phyloP scores from a whole-genome alignment of 2,329 filamentous ascomycete species.

The Cordyceps cicadae region DNA sequence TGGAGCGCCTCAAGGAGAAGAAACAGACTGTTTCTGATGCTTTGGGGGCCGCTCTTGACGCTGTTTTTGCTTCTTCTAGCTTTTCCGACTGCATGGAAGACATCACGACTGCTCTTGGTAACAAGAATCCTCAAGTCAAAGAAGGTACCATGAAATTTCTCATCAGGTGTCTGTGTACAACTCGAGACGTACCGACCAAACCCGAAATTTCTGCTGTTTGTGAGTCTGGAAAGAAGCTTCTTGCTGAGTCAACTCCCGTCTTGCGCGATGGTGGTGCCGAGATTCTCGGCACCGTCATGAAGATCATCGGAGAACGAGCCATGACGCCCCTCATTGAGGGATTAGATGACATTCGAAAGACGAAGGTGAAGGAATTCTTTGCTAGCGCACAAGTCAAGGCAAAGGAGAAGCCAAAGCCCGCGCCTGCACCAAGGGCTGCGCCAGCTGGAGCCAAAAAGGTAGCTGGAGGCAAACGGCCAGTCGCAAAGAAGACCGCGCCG shows the following conservation, averaged over 20 bases:
- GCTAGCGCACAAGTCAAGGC: constrained; percentile 49
- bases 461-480: constrained; percentile 33
- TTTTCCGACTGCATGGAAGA: constrained; percentile 88
- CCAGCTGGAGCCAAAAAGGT: constrained; percentile 40
- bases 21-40: constrained; percentile 85
- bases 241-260: constrained; percentile 80
- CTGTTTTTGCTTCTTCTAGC: constrained; percentile 55
- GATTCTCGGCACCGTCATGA: constrained; percentile 90
- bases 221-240: constrained; percentile 80
- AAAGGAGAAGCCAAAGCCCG: constrained; percentile 70
- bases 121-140: constrained; percentile 98
- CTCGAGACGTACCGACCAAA: constrained; percentile 74
- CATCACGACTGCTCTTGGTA: constrained; percentile 70
- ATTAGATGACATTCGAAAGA: constrained; percentile 90
- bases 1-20: constrained; percentile 97
- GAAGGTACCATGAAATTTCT: constrained; percentile 91
- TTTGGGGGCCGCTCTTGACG: constrained; percentile 74
- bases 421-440: constrained; percentile 46
- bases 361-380: constrained; percentile 88
- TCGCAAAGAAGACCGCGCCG: constrained; percentile 37
- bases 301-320: constrained; percentile 91
- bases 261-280: constrained; percentile 86
- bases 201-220: constrained; percentile 76
- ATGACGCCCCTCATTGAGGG: constrained; percentile 92
- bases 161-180: constrained; percentile 77